Evolutionary conservation across 2,329 filamentous ascomycete species (phyloP).

Genomic region (Chlorencoelia australis): DNA sequence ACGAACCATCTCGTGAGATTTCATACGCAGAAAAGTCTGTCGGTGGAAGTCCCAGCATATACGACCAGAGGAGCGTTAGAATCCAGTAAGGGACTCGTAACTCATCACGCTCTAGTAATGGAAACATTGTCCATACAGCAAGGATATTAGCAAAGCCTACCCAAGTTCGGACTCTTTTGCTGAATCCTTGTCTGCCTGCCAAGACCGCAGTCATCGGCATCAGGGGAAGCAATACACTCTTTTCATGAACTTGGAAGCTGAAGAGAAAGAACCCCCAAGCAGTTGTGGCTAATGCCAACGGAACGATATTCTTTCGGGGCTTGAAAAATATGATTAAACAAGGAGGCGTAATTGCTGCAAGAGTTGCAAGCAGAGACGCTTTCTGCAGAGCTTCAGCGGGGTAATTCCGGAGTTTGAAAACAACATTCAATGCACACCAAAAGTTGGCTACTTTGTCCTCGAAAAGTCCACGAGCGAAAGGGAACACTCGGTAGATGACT

Average conservation of each 20-base stretch:
- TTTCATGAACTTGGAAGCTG: constrained; percentile 97
- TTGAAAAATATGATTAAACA: constrained; percentile 71
- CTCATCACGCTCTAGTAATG: constrained; percentile 76
- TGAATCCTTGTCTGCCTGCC: constrained; percentile 66
- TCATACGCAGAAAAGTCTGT: constrained; percentile 61
- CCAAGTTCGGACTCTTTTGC: constrained; percentile 72
- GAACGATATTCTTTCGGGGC: constrained; percentile 67
- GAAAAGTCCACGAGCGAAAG: constrained; percentile 89
- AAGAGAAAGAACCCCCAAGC: constrained; percentile 98
- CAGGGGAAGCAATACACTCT: constrained; percentile 85
- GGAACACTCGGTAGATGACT: constrained; percentile 85
- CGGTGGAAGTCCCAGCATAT: constrained; percentile 78
- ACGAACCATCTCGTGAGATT: constrained; percentile 36
- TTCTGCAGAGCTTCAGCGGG: constrained; percentile 63
- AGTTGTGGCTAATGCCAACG: constrained; percentile 69
- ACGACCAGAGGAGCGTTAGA: constrained; percentile 80
- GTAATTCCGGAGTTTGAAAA: constrained; percentile 76
- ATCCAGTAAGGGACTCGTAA: constrained; percentile 77
- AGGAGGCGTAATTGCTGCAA: constrained; percentile 66
- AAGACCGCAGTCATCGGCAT: constrained; percentile 88
- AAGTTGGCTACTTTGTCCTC: constrained; percentile 99
- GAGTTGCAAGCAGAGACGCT: constrained; percentile 63
- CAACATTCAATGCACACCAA: constrained; percentile 87
- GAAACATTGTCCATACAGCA: constrained; percentile 88
- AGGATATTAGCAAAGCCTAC: constrained; percentile 92